A percentile compares a stretch with the other conserved stretches of the same genome.
Evolutionary conservation across 805 yeast genomes (phyloP).

Genomic region (Starmerella bacillaris): DNA sequence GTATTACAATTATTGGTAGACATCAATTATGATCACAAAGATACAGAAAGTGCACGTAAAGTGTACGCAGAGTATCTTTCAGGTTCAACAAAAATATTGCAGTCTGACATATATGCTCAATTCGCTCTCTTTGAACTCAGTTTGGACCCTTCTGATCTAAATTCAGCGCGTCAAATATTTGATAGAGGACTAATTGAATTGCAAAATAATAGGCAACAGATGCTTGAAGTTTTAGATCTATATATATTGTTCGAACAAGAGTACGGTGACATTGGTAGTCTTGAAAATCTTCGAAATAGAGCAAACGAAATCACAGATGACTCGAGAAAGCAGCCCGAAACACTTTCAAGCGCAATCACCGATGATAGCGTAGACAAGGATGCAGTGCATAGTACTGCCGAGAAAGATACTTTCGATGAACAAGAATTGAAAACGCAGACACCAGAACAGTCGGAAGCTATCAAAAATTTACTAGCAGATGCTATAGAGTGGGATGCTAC

Average conservation of each 20-base stretch:
- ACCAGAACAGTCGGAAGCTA: constrained; percentile 27
- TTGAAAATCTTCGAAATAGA: constrained; percentile 27
- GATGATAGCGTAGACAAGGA: too few relatives aligned
- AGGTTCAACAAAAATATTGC: constrained; percentile 14
- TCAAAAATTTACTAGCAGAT: constrained; percentile 27
- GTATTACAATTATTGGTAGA: constrained; percentile 33
- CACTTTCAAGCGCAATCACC: too few relatives aligned
- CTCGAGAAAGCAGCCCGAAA: too few relatives aligned
- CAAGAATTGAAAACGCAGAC: too few relatives aligned
- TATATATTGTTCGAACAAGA: constrained; percentile 44
- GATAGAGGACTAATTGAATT: constrained; percentile 30
- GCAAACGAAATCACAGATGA: constrained; percentile 41
- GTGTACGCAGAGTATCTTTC: constrained; percentile 28
- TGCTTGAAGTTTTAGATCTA: constrained; percentile 41
- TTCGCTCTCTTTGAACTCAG: constrained; percentile 56
- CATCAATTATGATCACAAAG: constrained; percentile 41
- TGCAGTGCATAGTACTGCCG: too few relatives aligned
- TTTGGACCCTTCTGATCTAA: constrained; percentile 33
- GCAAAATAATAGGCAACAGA: constrained; percentile 30
- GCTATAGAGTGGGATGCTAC: constrained; percentile 33
- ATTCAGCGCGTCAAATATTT: constrained; percentile 38
- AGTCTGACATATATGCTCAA: constrained; percentile 37
- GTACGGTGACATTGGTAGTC: constrained; percentile 35
- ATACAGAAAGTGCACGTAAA: constrained; percentile 37
- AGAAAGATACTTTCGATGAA: too few relatives aligned